Conservation (phyloP, 306 rosid species). For the Quercus wislizeni region DNA sequence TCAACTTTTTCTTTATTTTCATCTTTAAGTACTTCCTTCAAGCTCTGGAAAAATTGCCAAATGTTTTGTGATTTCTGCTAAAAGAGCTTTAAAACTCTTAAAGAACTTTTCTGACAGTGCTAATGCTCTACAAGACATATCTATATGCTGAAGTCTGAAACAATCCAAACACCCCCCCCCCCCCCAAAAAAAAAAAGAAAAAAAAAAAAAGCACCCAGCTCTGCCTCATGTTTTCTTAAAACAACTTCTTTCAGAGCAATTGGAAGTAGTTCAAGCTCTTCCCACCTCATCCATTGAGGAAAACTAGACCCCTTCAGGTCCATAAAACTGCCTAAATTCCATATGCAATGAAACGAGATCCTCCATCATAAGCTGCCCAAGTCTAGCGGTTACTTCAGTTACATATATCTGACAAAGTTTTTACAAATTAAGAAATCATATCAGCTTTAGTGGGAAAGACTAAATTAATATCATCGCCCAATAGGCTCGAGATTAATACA, state of each 20-base stretch:
- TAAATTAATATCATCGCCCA: background rate
- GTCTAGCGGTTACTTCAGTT: conserved; percentile 69
- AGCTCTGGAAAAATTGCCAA: no score
- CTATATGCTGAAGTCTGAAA: no score
- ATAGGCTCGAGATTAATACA: conserved; percentile 42
- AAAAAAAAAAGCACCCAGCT: conserved; percentile 42
- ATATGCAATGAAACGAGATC: conserved; percentile 78
- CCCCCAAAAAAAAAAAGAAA: no score
- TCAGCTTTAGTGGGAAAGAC: background rate
- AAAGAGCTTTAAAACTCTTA: no score
- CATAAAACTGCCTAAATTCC: conserved; percentile 75
- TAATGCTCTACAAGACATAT: no score
- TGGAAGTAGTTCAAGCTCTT: conserved; percentile 58
- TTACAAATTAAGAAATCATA: conserved; percentile 13
- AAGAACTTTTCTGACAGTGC: no score
- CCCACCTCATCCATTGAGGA: conserved; percentile 66
- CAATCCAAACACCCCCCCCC: no score
- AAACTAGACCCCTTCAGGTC: conserved; percentile 46
- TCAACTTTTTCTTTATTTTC: no score
- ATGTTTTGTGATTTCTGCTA: no score
- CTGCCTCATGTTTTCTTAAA: conserved; percentile 64
- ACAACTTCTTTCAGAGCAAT: conserved; percentile 53
- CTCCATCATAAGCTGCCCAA: conserved; percentile 88
- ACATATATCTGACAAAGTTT: conserved; percentile 56
- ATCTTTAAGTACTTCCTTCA: no score